Base-by-base conservation (phyloP, 2,329 filamentous ascomycete genomes). In the Nakataea oryzae region DNA sequence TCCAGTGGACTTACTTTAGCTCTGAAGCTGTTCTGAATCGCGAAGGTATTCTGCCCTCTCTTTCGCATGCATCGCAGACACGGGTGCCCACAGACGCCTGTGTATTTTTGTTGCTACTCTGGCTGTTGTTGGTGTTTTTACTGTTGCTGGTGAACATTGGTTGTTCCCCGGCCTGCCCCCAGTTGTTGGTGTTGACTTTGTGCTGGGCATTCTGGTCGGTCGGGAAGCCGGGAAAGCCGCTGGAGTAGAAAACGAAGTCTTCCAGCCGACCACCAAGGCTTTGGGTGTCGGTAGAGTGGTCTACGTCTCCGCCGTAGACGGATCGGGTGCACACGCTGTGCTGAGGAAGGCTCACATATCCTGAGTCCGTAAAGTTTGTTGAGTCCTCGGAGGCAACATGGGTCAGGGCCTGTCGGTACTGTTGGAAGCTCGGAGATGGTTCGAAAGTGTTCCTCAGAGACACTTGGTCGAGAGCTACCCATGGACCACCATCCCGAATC, bases 21-120 rank as follows among this genome's bases (percentile, higher is more conserved):
- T 85, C 82, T 1, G 83, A 85, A 62, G 74, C 77, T 2, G 81
- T 86, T 69, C 76, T 83, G 61, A n/a, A n/a, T n/a, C n/a, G n/a
- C 2, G 83, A 85, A 62, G 74, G 77, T 2, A 81, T 86, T 69
- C 76, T 83, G 61, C 21, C 32, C 5, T 17, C 1, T 12, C 72
- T 72, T 0, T 71, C 41, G 66, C 83, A 86, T 0, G 64, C 65
- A 3, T 65, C 63, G 58, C 81, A 84, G 9, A 65, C 54, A 50
- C 73, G 67, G 12, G 21, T 11, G 62, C 57, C 50, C 8, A 28
- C 14, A 3, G 17, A 17, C 57, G 26, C 34, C 24, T n/a, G 34
- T 32, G 21, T 61, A 50, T 50, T 24, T 17, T 3, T 6, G 21
- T 50, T n/a, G 41, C n/a, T n/a, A n/a, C n/a, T n/a, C n/a, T n/a